A percentile compares a stretch with the other conserved stretches of the same genome.
phyloP scores from a whole-genome alignment of 2,329 filamentous ascomycete genomes.

The Cercospora janseana region DNA sequence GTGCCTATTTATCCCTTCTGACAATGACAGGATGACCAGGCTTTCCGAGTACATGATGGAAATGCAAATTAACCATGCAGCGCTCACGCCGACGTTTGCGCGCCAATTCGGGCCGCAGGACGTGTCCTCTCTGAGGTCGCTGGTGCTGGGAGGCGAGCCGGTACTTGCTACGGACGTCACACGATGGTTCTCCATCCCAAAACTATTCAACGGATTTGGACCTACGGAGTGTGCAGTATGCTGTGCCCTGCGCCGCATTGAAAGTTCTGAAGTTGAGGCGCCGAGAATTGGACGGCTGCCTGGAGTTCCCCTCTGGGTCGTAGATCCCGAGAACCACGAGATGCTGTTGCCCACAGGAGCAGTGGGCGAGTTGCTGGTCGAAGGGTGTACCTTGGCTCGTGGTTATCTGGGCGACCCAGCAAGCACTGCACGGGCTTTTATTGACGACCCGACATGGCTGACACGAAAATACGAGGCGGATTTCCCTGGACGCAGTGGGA shows the following conservation, averaged over 20 bases:
- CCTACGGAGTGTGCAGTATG: not conserved
- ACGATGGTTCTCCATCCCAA: not conserved
- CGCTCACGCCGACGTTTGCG: not conserved
- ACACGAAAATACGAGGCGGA: not conserved
- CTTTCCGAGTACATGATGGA: not conserved
- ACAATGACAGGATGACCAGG: not conserved
- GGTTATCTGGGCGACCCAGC: slow-evolving; percentile 40
- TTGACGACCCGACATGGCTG: slow-evolving; percentile 26
- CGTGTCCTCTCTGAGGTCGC: not conserved
- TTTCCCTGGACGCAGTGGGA: slow-evolving; percentile 40
- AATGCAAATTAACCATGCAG: not conserved
- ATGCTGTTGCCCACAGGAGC: slow-evolving; percentile 41
- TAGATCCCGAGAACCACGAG: slow-evolving; percentile 5
- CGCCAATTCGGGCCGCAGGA: not conserved
- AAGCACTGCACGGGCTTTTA: slow-evolving; percentile 32
- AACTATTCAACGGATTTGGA: not conserved
- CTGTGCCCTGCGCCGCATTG: not conserved
- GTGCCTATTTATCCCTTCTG: not conserved
- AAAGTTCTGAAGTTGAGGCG: not conserved
- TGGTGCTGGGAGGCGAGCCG: not conserved
- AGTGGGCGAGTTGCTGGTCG: slow-evolving; percentile 47
- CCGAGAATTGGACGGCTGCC: not conserved
- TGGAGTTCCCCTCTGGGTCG: slow-evolving; percentile 9
- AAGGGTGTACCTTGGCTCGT: slow-evolving; percentile 44
- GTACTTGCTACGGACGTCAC: not conserved